phyloP scores from a whole-genome alignment of 257 asterid genomes.

The Knoxia roxburghii region DNA sequence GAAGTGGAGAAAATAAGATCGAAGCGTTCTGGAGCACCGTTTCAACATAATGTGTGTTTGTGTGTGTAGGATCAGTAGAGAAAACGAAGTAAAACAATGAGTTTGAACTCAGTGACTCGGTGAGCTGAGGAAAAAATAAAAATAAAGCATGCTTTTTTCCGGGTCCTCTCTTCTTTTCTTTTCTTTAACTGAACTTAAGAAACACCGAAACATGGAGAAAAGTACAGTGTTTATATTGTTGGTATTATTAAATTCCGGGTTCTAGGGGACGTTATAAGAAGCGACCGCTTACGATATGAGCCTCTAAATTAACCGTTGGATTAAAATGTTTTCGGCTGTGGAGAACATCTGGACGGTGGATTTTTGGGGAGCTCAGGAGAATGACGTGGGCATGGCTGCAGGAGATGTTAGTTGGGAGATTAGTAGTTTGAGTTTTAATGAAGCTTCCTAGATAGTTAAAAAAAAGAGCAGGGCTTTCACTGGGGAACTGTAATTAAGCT shows the following conservation, averaged over 20 bases:
- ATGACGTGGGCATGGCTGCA: neutral
- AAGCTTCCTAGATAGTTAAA: neutral
- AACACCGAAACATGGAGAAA: constrained; percentile 9
- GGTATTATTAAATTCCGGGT: constrained; percentile 3
- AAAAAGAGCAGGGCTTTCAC: neutral
- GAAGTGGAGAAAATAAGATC: constrained; percentile 12
- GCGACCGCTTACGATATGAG: neutral
- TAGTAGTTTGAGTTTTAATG: constrained; percentile 10
- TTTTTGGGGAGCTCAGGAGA: neutral
- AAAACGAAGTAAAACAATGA: constrained; percentile 9
- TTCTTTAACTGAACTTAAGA: neutral
- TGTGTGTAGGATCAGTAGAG: constrained; percentile 1
- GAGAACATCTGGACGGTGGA: neutral
- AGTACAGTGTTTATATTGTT: constrained; percentile 9
- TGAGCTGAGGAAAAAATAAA: constrained; percentile 11
- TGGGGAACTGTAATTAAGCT: neutral
- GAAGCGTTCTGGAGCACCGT: constrained; percentile 4
- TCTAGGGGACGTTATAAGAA: neutral
- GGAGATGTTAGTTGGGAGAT: neutral
- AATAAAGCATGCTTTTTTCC: neutral
- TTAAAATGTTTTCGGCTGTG: neutral
- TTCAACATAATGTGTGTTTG: constrained; percentile 16
- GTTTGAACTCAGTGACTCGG: constrained; percentile 12
- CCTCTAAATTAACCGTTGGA: neutral
- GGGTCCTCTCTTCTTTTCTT: too few relatives aligned